Conservation (phyloP, 495 filamentous ascomycete genomes). For the Penicillium manginii region DNA sequence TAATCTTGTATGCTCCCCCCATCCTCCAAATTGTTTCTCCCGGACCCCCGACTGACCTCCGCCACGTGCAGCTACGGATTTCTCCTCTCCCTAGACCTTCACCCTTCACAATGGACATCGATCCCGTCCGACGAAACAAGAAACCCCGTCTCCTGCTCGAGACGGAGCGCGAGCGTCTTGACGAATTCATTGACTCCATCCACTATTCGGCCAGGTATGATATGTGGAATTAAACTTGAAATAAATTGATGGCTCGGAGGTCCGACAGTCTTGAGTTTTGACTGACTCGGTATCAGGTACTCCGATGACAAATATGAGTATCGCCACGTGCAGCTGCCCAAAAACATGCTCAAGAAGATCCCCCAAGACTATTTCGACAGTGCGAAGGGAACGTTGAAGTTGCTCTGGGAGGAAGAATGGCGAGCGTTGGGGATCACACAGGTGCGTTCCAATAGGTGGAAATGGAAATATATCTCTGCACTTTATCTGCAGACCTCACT, state of each 20-base stretch:
- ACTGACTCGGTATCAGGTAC: slow-evolving; percentile 60
- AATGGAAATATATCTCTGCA: neutral
- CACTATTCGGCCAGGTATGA: slow-evolving; percentile 91
- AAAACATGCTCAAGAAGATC: slow-evolving; percentile 96
- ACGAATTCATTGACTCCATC: slow-evolving; percentile 89
- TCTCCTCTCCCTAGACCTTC: neutral
- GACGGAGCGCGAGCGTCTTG: slow-evolving; percentile 75
- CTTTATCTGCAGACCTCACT: neutral
- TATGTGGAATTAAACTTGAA: too few relatives aligned
- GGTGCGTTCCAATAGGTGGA: slow-evolving; percentile 48
- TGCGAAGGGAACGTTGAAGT: slow-evolving; percentile 87
- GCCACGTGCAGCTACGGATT: slow-evolving; percentile 17
- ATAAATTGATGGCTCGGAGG: too few relatives aligned
- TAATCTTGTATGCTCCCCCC: slow-evolving; percentile 5
- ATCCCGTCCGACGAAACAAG: slow-evolving; percentile 80
- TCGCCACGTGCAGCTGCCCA: slow-evolving; percentile 95
- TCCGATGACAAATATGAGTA: slow-evolving; percentile 89
- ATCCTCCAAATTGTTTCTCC: slow-evolving; percentile 9
- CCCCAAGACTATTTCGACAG: slow-evolving; percentile 94
- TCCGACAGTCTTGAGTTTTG: neutral
- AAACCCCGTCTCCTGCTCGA: slow-evolving; percentile 80
- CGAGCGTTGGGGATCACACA: slow-evolving; percentile 94
- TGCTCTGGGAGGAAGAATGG: slow-evolving; percentile 99
- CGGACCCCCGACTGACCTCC: neutral
- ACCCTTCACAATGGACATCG: slow-evolving; percentile 63